Base-by-base conservation (phyloP, 2,329 filamentous ascomycete genomes). In the Colletotrichum graminicola region DNA sequence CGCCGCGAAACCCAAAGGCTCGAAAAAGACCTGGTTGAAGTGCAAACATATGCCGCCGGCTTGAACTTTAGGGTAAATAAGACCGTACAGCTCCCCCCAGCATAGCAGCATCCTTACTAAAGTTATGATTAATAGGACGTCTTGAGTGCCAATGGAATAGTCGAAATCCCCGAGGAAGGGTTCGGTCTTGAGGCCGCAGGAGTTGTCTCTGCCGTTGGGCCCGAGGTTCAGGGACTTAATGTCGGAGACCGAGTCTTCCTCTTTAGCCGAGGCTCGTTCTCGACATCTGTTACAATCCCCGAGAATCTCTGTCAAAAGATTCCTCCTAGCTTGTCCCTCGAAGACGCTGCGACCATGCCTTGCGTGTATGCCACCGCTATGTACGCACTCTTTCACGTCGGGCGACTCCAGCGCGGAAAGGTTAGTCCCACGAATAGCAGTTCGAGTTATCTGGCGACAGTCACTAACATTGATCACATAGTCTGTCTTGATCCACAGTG, bases 351-450 rank as follows among this genome's bases (percentile, higher is more conserved):
- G 34, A 73, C 77, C 0, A 74, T 81, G 43, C 79, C 80, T 2
- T 65, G 78, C 7, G 75, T 76, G 0, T 79, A 76, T 63, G 67
- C 70, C 29, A 82, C 82, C 7, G 80, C 78, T 1, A 45, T 45
- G 14, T 45, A 45, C 41, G 14, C 41, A 18, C 14, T 45, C 5
- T 45, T 45, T 21, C 14, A 45, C 41, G 18, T 45, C 11, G 41
- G 41, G 5, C 11, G 14, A 16, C 18, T 45, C 14, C 41, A 45
- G 11, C 14, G 41, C 5, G 41, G 41, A 45, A 16, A 45, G 41
- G 41, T 45, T 5, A 45, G 41, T 45, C 36, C 36, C 36, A 36
- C 6, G 14, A 21, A 18, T 21, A 45, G 2, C 18, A 45, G 11
- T 45, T 11, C 14, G 3, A 34, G 32, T 34, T 4, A 34, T 34